A percentile compares a stretch with the other conserved stretches of the same genome.
phyloP scores from a whole-genome alignment of 2,329 filamentous ascomycete species.

The Aureobasidium musti region DNA sequence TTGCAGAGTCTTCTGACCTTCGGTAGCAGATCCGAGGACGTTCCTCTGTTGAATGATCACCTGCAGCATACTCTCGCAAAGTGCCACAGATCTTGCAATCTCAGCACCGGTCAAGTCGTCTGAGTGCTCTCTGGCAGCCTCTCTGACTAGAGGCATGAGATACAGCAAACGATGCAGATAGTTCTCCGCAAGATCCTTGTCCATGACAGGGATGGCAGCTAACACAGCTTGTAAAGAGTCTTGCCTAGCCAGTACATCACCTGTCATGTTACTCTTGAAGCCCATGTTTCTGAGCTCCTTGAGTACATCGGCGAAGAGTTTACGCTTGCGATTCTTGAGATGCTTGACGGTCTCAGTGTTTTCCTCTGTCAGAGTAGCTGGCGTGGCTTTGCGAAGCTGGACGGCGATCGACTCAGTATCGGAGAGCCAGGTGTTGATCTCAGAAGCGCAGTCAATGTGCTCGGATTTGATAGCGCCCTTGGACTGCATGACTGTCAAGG shows the following conservation, averaged over 20 bases:
- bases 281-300: conserved; percentile 86
- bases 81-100: conserved; percentile 74
- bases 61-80: conserved; percentile 81
- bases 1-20: conserved; percentile 42
- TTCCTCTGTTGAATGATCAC: conserved; percentile 63
- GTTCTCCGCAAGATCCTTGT: conserved; percentile 57
- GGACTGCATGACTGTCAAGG: conserved; percentile 72
- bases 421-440: conserved; percentile 28
- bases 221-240: conserved; percentile 70
- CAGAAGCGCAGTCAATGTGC: conserved; percentile 57
- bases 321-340: conserved; percentile 85
- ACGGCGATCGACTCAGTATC: conserved; percentile 36
- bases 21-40: conserved; percentile 44
- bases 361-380: conserved; percentile 76
- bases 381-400: conserved; percentile 81
- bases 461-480: conserved; percentile 58
- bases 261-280: conserved; percentile 77
- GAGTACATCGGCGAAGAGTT: conserved; percentile 84
- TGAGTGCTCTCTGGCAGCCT: conserved; percentile 70
- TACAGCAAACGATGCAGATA: conserved; percentile 80
- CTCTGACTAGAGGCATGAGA: conserved; percentile 67
- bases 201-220: conserved; percentile 51
- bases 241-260: conserved; percentile 72
- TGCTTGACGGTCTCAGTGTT: conserved; percentile 84
- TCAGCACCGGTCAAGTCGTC: conserved; percentile 83